These are phyloP conservation scores for Dendrocalamus sinicus DNA, from an alignment of 176 grass and related monocot genomes.

Conservation along the genomic window DNA sequence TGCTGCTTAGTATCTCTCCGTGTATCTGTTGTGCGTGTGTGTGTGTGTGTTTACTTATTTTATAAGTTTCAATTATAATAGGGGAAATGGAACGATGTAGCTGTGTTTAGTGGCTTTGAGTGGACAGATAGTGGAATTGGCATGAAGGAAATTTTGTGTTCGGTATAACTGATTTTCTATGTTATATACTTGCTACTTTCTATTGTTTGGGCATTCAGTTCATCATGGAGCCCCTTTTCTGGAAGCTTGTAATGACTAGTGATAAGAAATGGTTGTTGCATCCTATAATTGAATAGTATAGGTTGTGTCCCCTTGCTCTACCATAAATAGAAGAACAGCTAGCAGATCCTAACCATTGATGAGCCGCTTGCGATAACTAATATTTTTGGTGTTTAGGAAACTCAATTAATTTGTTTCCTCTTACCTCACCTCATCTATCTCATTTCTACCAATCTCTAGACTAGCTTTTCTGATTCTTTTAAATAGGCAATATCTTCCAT, in stretches of 20 bases:
- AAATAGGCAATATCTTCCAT: too few species aligned
- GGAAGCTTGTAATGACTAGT: background rate
- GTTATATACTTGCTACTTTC: background rate
- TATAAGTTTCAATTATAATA: background rate
- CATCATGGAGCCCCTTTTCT: background rate
- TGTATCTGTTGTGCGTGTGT: background rate
- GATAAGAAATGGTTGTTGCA: background rate
- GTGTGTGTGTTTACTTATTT: too few species aligned
- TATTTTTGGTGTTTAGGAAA: background rate
- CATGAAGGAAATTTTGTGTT: background rate
- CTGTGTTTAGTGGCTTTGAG: background rate
- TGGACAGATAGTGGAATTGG: background rate
- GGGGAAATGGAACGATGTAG: background rate
- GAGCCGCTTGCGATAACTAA: background rate
- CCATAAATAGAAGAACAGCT: background rate
- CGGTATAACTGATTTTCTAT: background rate
- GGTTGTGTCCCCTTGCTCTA: background rate
- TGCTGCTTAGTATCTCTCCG: background rate
- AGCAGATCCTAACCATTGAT: constrained; percentile 23
- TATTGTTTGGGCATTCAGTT: background rate
- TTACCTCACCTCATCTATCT: too few species aligned
- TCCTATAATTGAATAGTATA: constrained; percentile 25
- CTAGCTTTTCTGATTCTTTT: too few species aligned
- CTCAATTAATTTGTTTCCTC: too few species aligned
- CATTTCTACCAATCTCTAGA: too few species aligned